phyloP scores from a whole-genome alignment of 345 rosid species.

The Rhodomyrtus tomentosa region DNA sequence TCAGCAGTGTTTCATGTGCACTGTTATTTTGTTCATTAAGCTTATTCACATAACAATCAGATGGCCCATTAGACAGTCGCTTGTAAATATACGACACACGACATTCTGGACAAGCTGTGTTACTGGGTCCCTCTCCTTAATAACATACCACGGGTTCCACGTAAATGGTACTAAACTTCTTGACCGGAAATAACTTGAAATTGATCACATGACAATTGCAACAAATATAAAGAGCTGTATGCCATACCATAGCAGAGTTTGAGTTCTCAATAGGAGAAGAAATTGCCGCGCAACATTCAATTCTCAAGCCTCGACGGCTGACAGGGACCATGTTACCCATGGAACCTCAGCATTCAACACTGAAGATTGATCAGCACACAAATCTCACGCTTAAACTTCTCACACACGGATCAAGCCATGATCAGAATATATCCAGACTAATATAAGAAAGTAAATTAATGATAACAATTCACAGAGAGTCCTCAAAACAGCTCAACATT shows the following conservation, averaged over 20 bases:
- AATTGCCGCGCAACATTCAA: neutral
- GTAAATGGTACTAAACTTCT: no score
- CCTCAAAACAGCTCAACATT: neutral
- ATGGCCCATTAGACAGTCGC: neutral
- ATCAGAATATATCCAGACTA: neutral
- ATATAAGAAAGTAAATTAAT: neutral
- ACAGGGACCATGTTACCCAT: neutral
- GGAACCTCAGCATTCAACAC: rapidly evolving
- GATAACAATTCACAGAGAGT: neutral
- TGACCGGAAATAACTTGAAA: neutral
- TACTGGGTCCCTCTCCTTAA: neutral
- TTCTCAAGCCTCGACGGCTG: rapidly evolving
- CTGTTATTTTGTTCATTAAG: neutral
- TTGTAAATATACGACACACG: neutral
- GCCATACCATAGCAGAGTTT: neutral
- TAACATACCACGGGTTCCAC: neutral
- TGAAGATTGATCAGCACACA: neutral
- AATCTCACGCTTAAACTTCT: neutral
- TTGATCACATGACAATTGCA: neutral
- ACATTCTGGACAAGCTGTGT: neutral
- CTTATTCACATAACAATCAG: neutral
- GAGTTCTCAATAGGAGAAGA: neutral
- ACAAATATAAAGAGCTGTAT: neutral
- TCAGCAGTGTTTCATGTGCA: neutral
- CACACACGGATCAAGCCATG: neutral